Base-by-base conservation (phyloP, 2,329 filamentous ascomycete genomes). In the Fusarium irregulare region DNA sequence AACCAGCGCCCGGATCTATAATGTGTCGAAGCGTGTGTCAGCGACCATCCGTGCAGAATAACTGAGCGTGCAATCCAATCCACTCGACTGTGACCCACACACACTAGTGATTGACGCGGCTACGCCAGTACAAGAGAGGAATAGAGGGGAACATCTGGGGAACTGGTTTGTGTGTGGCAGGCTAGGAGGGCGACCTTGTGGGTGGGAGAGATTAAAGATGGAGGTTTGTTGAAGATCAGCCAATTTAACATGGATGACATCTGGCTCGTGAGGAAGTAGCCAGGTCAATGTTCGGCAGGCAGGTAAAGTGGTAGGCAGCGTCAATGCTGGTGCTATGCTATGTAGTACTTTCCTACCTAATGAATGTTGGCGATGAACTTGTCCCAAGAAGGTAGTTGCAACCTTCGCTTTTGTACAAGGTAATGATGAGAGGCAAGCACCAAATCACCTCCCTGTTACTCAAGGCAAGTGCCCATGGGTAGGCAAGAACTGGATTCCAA, bases 1-100 rank as follows among this genome's bases (percentile, higher is more conserved):
- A 63, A 57, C 57, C 68, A 71, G 56, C 55, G 66, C 61, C 60
- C 57, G 68, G 70, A 74, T 75, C 70, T 75, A 55, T 57, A 46
- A 62, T 49, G 70, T 73, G 60, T 74, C 72, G 70, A 70, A 64
- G 72, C 72, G 59, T 70, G 68, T 72, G 69, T 71, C 68, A 71
- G 56, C 28, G 46, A 21, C 47, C 46, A 71, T 71, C 68, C 44
- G 68, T 71, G 68, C 68, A 41, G 44, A 55, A 65, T 60, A 27
- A 56, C 30, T 27, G n/a, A 49, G 34, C 34, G 50, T 45, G 20
- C 21, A 47, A 28, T 14, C 40, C 48, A 56, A 44, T 42, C 50
- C 62, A 41, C 46, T 57, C 44, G 58, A 44, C 50, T 61, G 18
- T 45, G 34, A 41, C 32, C 49, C 49, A 46, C 51, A 30, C 32